Evolutionary conservation across 345 rosid genomes (phyloP).

Genomic region (Gossypium sturtianum): DNA sequence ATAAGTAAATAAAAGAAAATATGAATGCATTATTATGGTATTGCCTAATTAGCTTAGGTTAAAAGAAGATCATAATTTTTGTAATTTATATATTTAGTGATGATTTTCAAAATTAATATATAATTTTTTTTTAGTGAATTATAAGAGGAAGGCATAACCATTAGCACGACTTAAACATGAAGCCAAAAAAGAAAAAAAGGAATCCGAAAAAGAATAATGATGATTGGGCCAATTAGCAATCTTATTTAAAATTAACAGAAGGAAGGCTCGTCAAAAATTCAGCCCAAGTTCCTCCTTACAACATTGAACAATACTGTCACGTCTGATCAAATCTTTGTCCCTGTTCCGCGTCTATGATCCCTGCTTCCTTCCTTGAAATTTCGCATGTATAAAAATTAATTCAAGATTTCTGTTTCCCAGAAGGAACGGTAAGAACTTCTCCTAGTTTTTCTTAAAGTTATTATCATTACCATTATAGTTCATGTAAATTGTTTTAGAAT

Average conservation of each 20-base stretch:
- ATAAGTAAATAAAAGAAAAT: too few relatives aligned
- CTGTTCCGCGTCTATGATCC: background rate
- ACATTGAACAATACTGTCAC: background rate
- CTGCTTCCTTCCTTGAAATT: background rate
- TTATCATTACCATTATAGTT: background rate
- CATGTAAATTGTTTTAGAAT: background rate
- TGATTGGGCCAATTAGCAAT: too few relatives aligned
- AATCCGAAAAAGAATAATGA: too few relatives aligned
- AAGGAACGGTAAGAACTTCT: background rate
- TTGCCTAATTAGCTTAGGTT: too few relatives aligned
- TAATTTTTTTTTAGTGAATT: too few relatives aligned
- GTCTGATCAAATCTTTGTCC: conserved; percentile 1
- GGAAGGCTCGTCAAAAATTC: background rate
- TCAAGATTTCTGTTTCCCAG: background rate
- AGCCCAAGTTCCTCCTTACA: background rate
- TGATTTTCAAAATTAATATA: too few relatives aligned
- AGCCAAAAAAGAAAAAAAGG: too few relatives aligned
- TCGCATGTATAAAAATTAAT: background rate
- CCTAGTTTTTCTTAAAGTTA: background rate
- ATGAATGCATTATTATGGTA: too few relatives aligned
- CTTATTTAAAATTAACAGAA: too few relatives aligned
- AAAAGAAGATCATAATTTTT: too few relatives aligned
- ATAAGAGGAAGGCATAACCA: accelerated
- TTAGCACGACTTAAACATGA: too few relatives aligned
- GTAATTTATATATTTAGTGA: too few relatives aligned